Conservation (phyloP, 257 asterid species). For the Rhazya stricta region DNA sequence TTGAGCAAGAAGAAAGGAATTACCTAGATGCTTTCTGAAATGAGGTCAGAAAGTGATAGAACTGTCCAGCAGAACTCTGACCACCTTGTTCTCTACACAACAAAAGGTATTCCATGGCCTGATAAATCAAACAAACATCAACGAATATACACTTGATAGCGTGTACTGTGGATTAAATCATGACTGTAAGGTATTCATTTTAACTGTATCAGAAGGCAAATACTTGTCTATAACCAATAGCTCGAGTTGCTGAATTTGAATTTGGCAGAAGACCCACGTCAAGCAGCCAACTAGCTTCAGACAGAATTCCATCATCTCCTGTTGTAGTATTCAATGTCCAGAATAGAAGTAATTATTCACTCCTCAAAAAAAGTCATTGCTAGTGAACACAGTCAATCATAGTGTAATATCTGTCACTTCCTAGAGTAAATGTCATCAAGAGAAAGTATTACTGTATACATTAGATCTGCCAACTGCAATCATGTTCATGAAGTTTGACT, state of each 20-base stretch:
- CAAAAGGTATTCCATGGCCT: slow-evolving; percentile 90
- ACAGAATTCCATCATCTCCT: slow-evolving; percentile 67
- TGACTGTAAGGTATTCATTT: not conserved
- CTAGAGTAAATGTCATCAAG: not conserved
- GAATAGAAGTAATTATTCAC: not conserved
- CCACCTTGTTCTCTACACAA: slow-evolving; percentile 65
- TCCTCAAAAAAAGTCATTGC: not conserved
- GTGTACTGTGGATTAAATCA: not conserved
- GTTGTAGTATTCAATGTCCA: slow-evolving; percentile 13
- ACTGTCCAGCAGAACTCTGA: slow-evolving; percentile 60
- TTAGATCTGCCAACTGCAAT: not conserved
- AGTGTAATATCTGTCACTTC: not conserved
- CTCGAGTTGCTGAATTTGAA: slow-evolving; percentile 85
- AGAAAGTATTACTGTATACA: not conserved
- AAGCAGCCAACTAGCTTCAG: slow-evolving; percentile 89
- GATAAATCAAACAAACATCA: slow-evolving; percentile 14
- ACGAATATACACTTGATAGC: not conserved
- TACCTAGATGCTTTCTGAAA: slow-evolving; percentile 89
- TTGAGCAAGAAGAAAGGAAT: slow-evolving; percentile 10
- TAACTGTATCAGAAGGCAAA: slow-evolving; percentile 10
- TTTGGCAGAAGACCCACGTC: slow-evolving; percentile 85
- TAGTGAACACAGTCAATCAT: not conserved
- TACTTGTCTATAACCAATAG: slow-evolving; percentile 98
- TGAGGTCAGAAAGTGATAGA: slow-evolving; percentile 53
- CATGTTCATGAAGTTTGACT: not conserved